phyloP scores from a whole-genome alignment of 805 yeast species.

The Candida ascalaphidarum region DNA sequence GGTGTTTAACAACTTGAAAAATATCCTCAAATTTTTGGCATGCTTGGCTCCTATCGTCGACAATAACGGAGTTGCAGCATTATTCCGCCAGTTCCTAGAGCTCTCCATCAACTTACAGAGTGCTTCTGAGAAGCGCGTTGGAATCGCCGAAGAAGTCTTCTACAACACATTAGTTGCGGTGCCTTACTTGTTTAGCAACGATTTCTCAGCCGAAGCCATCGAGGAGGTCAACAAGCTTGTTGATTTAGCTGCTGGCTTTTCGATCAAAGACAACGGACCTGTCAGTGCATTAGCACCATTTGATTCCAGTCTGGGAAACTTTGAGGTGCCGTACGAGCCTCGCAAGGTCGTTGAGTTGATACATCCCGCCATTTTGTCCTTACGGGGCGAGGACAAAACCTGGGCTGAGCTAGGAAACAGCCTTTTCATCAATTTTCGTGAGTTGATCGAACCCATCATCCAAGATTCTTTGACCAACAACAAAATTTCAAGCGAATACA shows the following conservation, averaged over 20 bases:
- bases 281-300: constrained; percentile 25
- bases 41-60: constrained; percentile 57
- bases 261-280: constrained; percentile 12
- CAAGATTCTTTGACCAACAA: constrained; percentile 24
- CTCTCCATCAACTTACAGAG: constrained; percentile 50
- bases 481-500: constrained; percentile 27
- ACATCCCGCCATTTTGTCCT: constrained; percentile 36
- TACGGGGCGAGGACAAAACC: constrained; percentile 27
- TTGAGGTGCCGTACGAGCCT: constrained; percentile 41
- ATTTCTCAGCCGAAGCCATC: constrained; percentile 17
- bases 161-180: constrained; percentile 52
- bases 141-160: constrained; percentile 61
- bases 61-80: constrained; percentile 24
- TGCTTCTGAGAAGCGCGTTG: constrained; percentile 30
- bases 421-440: constrained; percentile 25
- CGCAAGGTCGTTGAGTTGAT: constrained; percentile 40
- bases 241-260: constrained; percentile 34
- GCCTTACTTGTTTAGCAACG: constrained; percentile 54
- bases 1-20: constrained; percentile 62
- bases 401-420: constrained; percentile 28
- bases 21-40: constrained; percentile 62
- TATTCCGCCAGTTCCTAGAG: constrained; percentile 47
- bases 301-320: constrained; percentile 22
- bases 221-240: constrained; percentile 38
- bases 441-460: constrained; percentile 22